Base-by-base conservation (phyloP, 2,329 filamentous ascomycete species). In the Onygenales sp. region DNA sequence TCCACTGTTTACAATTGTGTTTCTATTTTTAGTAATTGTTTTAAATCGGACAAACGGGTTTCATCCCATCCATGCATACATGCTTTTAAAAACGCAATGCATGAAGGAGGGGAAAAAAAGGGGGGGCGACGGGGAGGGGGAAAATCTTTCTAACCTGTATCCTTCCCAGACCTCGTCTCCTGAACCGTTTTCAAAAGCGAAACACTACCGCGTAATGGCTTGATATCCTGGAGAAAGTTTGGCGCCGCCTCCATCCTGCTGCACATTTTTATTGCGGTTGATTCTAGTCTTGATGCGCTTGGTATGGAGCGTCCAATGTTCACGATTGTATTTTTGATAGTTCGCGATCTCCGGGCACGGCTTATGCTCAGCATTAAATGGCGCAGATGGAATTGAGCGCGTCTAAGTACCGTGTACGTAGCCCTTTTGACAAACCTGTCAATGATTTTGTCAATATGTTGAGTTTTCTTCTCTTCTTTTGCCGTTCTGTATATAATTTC, bases 171-270 rank as follows among this genome's bases (percentile, higher is more conserved):
- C 11, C 62, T 63, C 10, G 68, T 69, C 57, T 76, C 70, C 52
- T 75, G 72, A 7, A 75, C 62, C 0, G 73, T 74, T 54, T 66
- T 70, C 46, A 75, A 63, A 11, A 72, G 67, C 36, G 67, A 54
- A 34, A 74, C 62, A n/a, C 63, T 45, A 34, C 70, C 70, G 4
- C 55, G 36, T 6, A 70, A 57, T 45, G 70, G 67, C 46, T 57
- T 49, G 14, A 71, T 56, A 32, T 48, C 55, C 27, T 58, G 58
- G 34, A 71, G 27, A 9, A 21, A 13, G 40, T 48, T 37, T 21
- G 46, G 4, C 2, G 14, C 37, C 1, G 5, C 27, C 34, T 44
- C 52, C 5, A 40, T 48, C 32, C 11, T 32, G 43, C 34, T 11
- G 32, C 11, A 39, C 27, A 43, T 43, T 34, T 40, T 43, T 17